These are phyloP conservation scores for Peltaster fructicola DNA, from an alignment of 2,329 filamentous ascomycete genomes.

Conservation along the genomic window DNA sequence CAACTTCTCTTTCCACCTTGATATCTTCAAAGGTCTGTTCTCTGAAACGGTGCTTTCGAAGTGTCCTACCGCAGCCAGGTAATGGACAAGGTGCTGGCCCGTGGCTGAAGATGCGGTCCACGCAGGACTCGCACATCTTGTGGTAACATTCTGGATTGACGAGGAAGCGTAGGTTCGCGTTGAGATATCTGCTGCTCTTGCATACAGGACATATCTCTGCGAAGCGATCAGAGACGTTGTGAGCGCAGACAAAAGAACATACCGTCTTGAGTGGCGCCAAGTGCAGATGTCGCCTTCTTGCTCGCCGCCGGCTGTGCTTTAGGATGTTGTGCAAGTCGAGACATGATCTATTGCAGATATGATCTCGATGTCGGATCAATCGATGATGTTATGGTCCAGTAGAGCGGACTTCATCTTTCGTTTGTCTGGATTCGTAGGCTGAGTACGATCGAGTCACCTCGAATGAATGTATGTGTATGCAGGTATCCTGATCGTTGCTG, in stretches of 20 bases:
- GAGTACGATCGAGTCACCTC: too few relatives aligned
- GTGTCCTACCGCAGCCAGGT: conserved; percentile 68
- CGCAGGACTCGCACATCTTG: conserved; percentile 93
- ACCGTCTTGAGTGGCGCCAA: conserved; percentile 16
- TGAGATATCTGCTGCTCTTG: conserved; percentile 92
- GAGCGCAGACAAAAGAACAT: conserved; percentile 9
- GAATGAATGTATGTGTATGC: too few relatives aligned
- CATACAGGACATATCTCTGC: conserved; percentile 89
- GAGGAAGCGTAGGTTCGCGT: conserved; percentile 81
- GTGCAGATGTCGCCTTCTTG: too few relatives aligned
- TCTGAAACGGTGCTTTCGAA: conserved; percentile 71
- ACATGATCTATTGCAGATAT: too few relatives aligned
- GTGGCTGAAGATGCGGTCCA: conserved; percentile 81
- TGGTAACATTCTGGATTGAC: conserved; percentile 99
- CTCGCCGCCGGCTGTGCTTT: conserved; percentile 10
- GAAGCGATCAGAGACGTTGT: too few relatives aligned
- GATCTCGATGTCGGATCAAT: too few relatives aligned
- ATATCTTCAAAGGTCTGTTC: conserved; percentile 83
- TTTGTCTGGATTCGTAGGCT: too few relatives aligned
- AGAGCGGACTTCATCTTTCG: too few relatives aligned
- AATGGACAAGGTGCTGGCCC: conserved; percentile 88
- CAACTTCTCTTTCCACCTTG: conserved; percentile 76
- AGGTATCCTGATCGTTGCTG: too few relatives aligned
- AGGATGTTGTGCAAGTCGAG: conserved; percentile 16
- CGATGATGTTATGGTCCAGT: too few relatives aligned